A percentile compares a stretch with the other conserved stretches of the same genome.
phyloP scores from a whole-genome alignment of 192 early-diverging fungal species.

The Gamsiella multidivaricata region DNA sequence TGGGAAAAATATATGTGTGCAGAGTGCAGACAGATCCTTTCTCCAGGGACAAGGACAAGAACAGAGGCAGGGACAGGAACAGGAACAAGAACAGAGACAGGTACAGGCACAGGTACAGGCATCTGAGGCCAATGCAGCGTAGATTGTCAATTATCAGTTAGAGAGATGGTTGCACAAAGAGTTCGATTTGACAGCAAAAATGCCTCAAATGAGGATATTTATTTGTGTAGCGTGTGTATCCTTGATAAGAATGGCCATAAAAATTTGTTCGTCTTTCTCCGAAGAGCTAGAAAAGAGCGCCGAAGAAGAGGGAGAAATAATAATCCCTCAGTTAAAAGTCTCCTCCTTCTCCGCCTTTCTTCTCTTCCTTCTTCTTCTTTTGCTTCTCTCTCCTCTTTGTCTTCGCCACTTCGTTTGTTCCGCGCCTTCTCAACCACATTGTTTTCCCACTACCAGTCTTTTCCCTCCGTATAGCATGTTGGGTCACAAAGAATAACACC shows the following conservation, averaged over 20 bases:
- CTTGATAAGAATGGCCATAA: too few relatives aligned
- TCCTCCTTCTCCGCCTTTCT: not conserved
- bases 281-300: too few relatives aligned
- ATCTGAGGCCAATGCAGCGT: too few relatives aligned
- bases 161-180: not conserved
- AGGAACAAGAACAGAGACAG: too few relatives aligned
- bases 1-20: too few relatives aligned
- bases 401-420: not conserved
- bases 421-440: not conserved
- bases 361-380: not conserved
- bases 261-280: too few relatives aligned
- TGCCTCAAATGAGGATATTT: slow-evolving; percentile 17
- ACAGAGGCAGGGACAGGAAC: too few relatives aligned
- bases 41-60: too few relatives aligned
- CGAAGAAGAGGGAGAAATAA: not conserved
- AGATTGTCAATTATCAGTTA: too few relatives aligned
- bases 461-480: slow-evolving; percentile 23
- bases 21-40: too few relatives aligned
- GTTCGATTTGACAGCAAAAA: slow-evolving; percentile 6
- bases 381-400: not conserved
- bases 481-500: slow-evolving; percentile 29
- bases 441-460: not conserved
- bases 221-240: not conserved
- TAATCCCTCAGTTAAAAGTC: not conserved
- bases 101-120: too few relatives aligned